Evolutionary conservation across 2,329 filamentous ascomycete species (phyloP).

Genomic region (Amesomyces nigricolor): DNA sequence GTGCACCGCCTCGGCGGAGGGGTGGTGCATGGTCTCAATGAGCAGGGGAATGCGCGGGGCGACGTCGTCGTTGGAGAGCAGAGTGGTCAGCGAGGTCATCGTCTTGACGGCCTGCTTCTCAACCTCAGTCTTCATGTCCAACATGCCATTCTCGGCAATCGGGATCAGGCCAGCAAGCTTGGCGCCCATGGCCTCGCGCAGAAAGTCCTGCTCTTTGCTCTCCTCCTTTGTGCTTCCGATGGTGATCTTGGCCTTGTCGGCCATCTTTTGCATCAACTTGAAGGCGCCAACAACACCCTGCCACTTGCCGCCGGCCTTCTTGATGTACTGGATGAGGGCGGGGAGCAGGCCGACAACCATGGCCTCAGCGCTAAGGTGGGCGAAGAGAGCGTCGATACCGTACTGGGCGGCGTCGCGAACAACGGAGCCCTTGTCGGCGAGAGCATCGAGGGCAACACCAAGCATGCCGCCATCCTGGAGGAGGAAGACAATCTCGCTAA

Average conservation of each 20-base stretch:
- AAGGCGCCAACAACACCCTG: conserved; percentile 88
- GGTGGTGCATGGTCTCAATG: conserved; percentile 92
- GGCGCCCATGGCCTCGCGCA: conserved; percentile 85
- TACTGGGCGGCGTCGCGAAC: conserved; percentile 92
- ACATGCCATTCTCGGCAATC: conserved; percentile 87
- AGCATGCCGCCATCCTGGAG: conserved; percentile 74
- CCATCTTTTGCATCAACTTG: conserved; percentile 84
- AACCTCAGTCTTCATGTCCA: conserved; percentile 87
- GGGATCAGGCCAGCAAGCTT: conserved; percentile 84
- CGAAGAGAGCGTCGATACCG: conserved; percentile 83
- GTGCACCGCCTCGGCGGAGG: conserved; percentile 78
- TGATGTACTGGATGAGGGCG: conserved; percentile 66
- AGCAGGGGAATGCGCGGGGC: conserved; percentile 85
- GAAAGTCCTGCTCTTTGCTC: conserved; percentile 78
- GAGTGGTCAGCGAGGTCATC: conserved; percentile 83
- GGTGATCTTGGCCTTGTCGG: conserved; percentile 85
- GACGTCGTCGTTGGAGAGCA: conserved; percentile 96
- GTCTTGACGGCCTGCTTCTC: conserved; percentile 86
- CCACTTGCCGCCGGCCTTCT: conserved; percentile 88
- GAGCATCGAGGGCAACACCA: conserved; percentile 68
- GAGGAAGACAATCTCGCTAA: conserved; percentile 76
- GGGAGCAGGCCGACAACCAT: conserved; percentile 79
- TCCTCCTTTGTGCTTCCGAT: conserved; percentile 74
- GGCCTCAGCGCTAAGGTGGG: conserved; percentile 71
- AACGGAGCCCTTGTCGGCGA: conserved; percentile 83